Evolutionary conservation across 2,329 filamentous ascomycete species (phyloP).

Genomic region (Fusarium sp.): DNA sequence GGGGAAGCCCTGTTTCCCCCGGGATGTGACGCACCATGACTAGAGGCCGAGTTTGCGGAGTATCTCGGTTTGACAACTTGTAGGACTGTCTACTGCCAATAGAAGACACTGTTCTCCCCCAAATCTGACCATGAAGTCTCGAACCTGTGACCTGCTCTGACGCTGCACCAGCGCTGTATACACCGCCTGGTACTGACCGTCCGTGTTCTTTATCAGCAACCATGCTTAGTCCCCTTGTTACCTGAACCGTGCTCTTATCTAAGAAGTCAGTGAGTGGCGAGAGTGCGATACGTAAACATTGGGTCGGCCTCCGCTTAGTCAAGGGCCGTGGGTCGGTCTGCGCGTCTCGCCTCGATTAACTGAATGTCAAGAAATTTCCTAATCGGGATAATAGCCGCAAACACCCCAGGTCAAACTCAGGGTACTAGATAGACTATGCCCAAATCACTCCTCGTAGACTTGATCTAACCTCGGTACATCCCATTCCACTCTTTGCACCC

Average conservation of each 20-base stretch:
- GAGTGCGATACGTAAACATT: not conserved
- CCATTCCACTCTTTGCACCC: not conserved
- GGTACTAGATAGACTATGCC: not conserved
- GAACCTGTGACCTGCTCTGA: not conserved
- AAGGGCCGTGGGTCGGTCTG: too few relatives aligned
- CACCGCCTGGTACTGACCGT: not conserved
- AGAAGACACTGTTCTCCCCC: not conserved
- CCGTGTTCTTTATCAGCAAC: not conserved
- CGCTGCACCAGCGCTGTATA: not conserved
- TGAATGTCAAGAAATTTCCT: not conserved
- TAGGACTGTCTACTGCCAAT: too few relatives aligned
- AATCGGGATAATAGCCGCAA: not conserved
- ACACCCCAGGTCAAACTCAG: not conserved
- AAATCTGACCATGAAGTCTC: not conserved
- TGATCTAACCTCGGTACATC: not conserved
- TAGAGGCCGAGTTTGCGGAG: not conserved
- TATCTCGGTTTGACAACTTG: not conserved
- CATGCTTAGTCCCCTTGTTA: not conserved
- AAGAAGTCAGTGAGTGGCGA: not conserved
- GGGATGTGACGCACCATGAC: not conserved
- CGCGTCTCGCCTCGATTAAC: not conserved
- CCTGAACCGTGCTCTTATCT: not conserved
- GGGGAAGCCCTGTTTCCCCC: not conserved
- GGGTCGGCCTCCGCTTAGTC: not conserved
- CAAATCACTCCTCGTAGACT: not conserved